Percentiles rank a stretch among this genome's conserved stretches.
These are phyloP conservation scores for Russula dissimulans DNA, from an alignment of 768 basidiomycete species.

Conservation along the genomic window DNA sequence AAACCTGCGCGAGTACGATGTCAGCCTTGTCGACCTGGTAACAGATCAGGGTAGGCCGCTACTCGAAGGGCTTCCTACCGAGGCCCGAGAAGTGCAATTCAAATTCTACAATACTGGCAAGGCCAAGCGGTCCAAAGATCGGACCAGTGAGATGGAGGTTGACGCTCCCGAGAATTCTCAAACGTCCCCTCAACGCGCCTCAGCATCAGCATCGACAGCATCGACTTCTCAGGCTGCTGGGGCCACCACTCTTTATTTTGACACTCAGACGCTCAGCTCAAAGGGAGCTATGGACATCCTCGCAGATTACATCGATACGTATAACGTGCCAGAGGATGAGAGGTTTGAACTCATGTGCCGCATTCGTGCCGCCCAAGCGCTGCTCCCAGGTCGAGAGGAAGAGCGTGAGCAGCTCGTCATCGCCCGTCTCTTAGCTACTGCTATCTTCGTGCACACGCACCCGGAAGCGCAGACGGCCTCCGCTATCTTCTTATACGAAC, in stretches of 20 bases:
- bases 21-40: conserved; percentile 67
- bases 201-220: conserved; percentile 27
- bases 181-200: conserved; percentile 31
- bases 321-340: conserved; percentile 69
- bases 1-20: conserved; percentile 67
- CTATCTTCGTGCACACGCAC: conserved; percentile 86
- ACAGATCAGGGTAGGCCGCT: conserved; percentile 41
- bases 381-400: conserved; percentile 46
- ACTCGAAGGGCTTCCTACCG: conserved; percentile 55
- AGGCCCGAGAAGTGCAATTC: conserved; percentile 73
- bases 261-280: conserved; percentile 47
- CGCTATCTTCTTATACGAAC: conserved; percentile 88
- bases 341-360: conserved; percentile 84
- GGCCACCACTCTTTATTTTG: conserved; percentile 53
- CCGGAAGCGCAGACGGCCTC: conserved; percentile 68
- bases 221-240: conserved; percentile 31
- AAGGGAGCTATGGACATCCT: conserved; percentile 70
- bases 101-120: conserved; percentile 65
- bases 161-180: conserved; percentile 37
- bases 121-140: conserved; percentile 21
- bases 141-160: conserved; percentile 35
- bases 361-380: conserved; percentile 67
- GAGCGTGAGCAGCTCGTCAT: conserved; percentile 74
- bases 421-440: conserved; percentile 77
- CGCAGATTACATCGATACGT: conserved; percentile 56